Evolutionary conservation across 352 stramenopile species (phyloP).

Genomic region (Phytophthora pini): DNA sequence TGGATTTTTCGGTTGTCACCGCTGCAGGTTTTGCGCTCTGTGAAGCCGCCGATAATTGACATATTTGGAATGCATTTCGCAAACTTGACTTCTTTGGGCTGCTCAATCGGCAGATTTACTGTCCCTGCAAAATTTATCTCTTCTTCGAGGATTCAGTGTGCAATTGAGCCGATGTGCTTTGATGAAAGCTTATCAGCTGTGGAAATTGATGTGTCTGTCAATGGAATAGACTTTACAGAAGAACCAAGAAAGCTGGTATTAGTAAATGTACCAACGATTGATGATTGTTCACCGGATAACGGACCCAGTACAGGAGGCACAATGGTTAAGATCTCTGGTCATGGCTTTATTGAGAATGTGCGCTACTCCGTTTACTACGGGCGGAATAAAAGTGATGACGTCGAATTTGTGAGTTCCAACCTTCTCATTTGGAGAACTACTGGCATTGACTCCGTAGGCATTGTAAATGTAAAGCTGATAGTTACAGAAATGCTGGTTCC

Average conservation of each 20-base stretch:
- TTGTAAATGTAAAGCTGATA: conserved; percentile 4
- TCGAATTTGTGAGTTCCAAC: conserved; percentile 26
- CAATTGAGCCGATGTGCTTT: conserved; percentile 23
- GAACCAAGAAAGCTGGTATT: conserved; percentile 8
- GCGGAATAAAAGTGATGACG: conserved; percentile 2
- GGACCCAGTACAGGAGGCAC: conserved; percentile 32
- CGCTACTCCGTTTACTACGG: conserved; percentile 24
- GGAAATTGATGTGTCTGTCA: conserved; percentile 36
- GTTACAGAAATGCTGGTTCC: conserved; percentile 19
- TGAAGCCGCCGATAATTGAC: conserved; percentile 28
- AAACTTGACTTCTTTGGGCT: conserved; percentile 31
- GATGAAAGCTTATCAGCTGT: conserved; percentile 3
- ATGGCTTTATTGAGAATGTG: conserved; percentile 30
- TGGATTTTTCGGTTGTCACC: conserved; percentile 36
- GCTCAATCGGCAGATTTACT: conserved; percentile 14
- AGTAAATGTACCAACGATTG: conserved; percentile 20
- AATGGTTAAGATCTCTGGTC: conserved; percentile 24
- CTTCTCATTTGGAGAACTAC: conserved; percentile 32
- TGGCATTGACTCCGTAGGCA: background rate
- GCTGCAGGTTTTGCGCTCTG: conserved; percentile 8
- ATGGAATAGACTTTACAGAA: conserved; percentile 39
- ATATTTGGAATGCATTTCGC: conserved; percentile 43
- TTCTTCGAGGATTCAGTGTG: conserved; percentile 38
- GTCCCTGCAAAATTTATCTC: conserved; percentile 28
- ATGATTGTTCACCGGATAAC: conserved; percentile 23